phyloP scores from a whole-genome alignment of 164 flowering plant genomes.

The Aristolochia fimbriata region DNA sequence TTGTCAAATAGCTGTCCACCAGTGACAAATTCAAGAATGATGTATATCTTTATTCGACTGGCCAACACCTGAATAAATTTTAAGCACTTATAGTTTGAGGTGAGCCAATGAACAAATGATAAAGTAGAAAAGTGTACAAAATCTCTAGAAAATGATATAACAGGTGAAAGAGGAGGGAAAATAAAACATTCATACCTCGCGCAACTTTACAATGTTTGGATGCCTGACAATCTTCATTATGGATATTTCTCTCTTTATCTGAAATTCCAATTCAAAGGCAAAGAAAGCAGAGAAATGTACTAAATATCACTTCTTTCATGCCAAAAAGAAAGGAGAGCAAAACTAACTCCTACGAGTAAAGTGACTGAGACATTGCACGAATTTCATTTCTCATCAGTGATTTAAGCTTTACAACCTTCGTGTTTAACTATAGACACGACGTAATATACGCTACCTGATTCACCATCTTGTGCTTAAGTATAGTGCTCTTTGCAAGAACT shows the following conservation, averaged over 20 bases:
- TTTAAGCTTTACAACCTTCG: too few species aligned
- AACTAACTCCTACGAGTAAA: too few species aligned
- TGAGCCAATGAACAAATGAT: too few species aligned
- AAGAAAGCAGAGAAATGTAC: not conserved
- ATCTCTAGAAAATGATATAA: not conserved
- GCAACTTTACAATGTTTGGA: slow-evolving; percentile 77
- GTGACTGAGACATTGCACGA: too few species aligned
- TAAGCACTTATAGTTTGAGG: not conserved
- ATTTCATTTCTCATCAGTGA: too few species aligned
- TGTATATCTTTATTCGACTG: slow-evolving; percentile 77
- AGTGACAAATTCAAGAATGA: slow-evolving; percentile 74
- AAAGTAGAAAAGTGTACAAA: not conserved
- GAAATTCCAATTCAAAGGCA: slow-evolving; percentile 16
- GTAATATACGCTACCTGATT: slow-evolving; percentile 39
- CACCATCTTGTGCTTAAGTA: slow-evolving; percentile 71
- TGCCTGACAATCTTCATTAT: slow-evolving; percentile 98
- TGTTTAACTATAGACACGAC: too few species aligned
- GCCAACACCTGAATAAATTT: slow-evolving; percentile 61
- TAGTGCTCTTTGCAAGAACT: slow-evolving; percentile 44
- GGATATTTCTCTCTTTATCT: slow-evolving; percentile 97
- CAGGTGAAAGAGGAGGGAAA: too few species aligned
- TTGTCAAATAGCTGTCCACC: slow-evolving; percentile 93
- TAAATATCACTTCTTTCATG: not conserved
- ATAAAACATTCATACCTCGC: slow-evolving; percentile 51
- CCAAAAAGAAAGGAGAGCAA: not conserved